Percentiles rank a stretch among this genome's conserved stretches.
These are phyloP conservation scores for Globisporangium viniferum DNA, from an alignment of 352 stramenopile species.

Conservation along the genomic window DNA sequence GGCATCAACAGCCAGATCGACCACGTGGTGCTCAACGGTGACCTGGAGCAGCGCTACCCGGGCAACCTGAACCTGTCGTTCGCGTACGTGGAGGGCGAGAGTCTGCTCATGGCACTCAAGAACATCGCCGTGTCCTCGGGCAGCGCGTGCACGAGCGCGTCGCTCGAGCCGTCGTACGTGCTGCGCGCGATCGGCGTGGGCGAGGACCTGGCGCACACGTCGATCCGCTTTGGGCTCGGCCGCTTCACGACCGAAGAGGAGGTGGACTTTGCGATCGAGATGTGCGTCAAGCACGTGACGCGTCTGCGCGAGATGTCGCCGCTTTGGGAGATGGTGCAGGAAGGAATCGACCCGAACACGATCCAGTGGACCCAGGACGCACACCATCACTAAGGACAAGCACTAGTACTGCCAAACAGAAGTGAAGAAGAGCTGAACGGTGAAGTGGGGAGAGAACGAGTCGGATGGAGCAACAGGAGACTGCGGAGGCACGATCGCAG, in stretches of 20 bases:
- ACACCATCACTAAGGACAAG: constrained; percentile 27
- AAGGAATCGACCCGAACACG: constrained; percentile 99
- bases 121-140: constrained; percentile 95
- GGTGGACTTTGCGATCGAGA: constrained; percentile 95
- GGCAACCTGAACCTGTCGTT: constrained; percentile 99
- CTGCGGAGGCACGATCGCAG: too few species aligned
- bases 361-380: constrained; percentile 99
- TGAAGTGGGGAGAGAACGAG: background rate
- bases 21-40: constrained; percentile 96
- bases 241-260: constrained; percentile 98
- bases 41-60: constrained; percentile 90
- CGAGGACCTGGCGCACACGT: constrained; percentile 99
- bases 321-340: constrained; percentile 99
- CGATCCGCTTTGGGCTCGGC: constrained; percentile 96
- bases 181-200: constrained; percentile 97
- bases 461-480: too few species aligned
- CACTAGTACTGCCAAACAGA: too few species aligned
- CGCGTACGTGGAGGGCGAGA: constrained; percentile 99
- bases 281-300: constrained; percentile 94
- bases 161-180: constrained; percentile 98
- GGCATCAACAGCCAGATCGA: constrained; percentile 76
- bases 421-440: background rate
- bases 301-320: constrained; percentile 98
- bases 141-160: constrained; percentile 19
- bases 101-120: constrained; percentile 98